Percentiles rank a stretch among this genome's conserved stretches.
Evolutionary conservation across 495 filamentous ascomycete genomes (phyloP).

Genomic region (Penicillium goetzii): DNA sequence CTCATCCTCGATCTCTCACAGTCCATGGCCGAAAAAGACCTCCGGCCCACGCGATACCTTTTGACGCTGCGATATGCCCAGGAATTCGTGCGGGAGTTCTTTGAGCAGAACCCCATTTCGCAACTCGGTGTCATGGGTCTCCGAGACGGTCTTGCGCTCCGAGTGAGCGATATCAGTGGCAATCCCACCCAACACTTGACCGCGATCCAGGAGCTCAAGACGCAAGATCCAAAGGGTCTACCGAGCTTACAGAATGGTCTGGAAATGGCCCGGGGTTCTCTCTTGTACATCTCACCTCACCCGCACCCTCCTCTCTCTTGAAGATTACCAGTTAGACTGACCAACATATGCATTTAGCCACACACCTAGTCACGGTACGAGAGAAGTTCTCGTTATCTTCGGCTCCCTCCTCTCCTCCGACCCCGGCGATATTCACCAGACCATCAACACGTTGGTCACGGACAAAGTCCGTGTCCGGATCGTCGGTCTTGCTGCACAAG

Average conservation of each 20-base stretch:
- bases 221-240: constrained; percentile 82
- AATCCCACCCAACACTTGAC: constrained; percentile 88
- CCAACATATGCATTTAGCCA: constrained; percentile 55
- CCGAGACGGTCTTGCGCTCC: constrained; percentile 83
- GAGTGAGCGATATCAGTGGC: constrained; percentile 86
- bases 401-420: constrained; percentile 89
- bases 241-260: constrained; percentile 94
- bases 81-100: constrained; percentile 91
- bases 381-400: constrained; percentile 89
- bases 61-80: constrained; percentile 81
- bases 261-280: constrained; percentile 86
- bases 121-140: constrained; percentile 90
- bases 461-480: constrained; percentile 86
- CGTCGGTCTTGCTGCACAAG: constrained; percentile 86
- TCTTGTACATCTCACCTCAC: constrained; percentile 61
- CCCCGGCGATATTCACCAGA: constrained; percentile 93
- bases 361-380: constrained; percentile 87
- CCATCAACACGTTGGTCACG: constrained; percentile 71
- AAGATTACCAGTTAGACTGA: constrained; percentile 23
- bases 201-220: constrained; percentile 68
- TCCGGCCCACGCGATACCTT: constrained; percentile 83
- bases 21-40: constrained; percentile 94
- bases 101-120: constrained; percentile 98
- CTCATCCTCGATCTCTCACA: constrained; percentile 90
- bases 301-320: background rate